Conservation (phyloP, 805 yeast species). For the Osmozyma mogii region DNA sequence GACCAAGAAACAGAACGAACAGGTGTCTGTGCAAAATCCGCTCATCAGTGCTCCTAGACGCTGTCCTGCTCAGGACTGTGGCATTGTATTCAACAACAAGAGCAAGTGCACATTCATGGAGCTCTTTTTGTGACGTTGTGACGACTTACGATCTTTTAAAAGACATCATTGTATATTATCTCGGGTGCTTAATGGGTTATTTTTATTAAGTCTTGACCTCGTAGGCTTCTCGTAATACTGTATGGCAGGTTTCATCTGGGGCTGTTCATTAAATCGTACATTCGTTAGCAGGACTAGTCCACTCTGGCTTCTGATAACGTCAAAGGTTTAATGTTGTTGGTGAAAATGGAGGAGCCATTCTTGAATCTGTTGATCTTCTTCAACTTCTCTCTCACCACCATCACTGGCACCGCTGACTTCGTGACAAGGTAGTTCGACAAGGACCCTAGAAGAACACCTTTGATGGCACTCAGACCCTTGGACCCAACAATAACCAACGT, state of each 20-base stretch:
- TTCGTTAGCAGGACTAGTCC: slow-evolving; percentile 17
- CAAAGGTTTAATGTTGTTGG: slow-evolving; percentile 48
- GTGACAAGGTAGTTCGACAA: slow-evolving; percentile 67
- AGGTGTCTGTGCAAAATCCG: slow-evolving; percentile 25
- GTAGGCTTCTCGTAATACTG: no score
- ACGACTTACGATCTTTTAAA: no score
- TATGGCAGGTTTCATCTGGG: no score
- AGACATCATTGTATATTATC: no score
- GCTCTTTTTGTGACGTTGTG: slow-evolving; percentile 34
- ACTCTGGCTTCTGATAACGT: slow-evolving; percentile 42
- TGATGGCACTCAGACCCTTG: slow-evolving; percentile 62
- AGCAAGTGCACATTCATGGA: slow-evolving; percentile 47
- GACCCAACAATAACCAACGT: slow-evolving; percentile 72
- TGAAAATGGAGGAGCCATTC: slow-evolving; percentile 40
- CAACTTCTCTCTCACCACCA: slow-evolving; percentile 70
- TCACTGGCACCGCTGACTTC: slow-evolving; percentile 65
- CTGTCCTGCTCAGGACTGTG: slow-evolving; percentile 53
- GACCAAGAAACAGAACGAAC: slow-evolving; percentile 7
- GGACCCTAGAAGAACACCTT: slow-evolving; percentile 68
- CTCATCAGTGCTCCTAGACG: slow-evolving; percentile 43
- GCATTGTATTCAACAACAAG: slow-evolving; percentile 31
- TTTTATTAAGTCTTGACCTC: no score
- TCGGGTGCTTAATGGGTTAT: no score
- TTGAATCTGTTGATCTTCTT: slow-evolving; percentile 58
- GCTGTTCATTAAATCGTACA: background rate